These are phyloP conservation scores for Voacanga thouarsii DNA, from an alignment of 257 asterid genomes.

Conservation along the genomic window DNA sequence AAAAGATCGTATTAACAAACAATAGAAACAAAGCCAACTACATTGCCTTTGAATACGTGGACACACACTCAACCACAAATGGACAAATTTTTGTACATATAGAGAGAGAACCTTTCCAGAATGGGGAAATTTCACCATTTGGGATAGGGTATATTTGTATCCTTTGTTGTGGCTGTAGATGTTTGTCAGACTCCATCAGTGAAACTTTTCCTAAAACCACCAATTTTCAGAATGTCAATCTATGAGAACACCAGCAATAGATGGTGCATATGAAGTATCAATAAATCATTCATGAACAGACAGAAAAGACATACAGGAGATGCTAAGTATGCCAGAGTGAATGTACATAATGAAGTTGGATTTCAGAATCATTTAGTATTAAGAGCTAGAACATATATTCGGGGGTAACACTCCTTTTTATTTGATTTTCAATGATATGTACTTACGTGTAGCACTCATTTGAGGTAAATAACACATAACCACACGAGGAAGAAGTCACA, in stretches of 20 bases:
- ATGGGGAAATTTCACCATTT: slow-evolving; percentile 77
- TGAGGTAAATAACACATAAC: neutral
- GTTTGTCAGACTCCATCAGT: slow-evolving; percentile 28
- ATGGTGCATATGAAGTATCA: neutral
- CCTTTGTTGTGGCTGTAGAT: slow-evolving; percentile 37
- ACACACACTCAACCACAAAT: neutral
- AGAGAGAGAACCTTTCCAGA: slow-evolving; percentile 67
- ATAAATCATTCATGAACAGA: neutral
- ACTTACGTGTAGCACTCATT: neutral
- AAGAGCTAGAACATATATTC: neutral
- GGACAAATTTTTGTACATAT: slow-evolving; percentile 2
- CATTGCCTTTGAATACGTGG: neutral
- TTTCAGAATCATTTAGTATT: neutral
- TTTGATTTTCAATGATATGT: neutral
- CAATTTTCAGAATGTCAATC: neutral
- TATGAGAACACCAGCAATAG: neutral
- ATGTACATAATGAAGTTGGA: neutral
- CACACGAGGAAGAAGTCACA: neutral
- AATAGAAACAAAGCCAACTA: neutral
- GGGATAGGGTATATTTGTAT: slow-evolving; percentile 73
- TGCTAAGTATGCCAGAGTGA: neutral
- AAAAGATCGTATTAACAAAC: slow-evolving; percentile 1
- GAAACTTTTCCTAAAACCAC: neutral
- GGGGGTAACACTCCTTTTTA: neutral
- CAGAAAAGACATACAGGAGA: neutral